Conservation (phyloP, 2,329 filamentous ascomycete genomes). For the Alternaria atra region DNA sequence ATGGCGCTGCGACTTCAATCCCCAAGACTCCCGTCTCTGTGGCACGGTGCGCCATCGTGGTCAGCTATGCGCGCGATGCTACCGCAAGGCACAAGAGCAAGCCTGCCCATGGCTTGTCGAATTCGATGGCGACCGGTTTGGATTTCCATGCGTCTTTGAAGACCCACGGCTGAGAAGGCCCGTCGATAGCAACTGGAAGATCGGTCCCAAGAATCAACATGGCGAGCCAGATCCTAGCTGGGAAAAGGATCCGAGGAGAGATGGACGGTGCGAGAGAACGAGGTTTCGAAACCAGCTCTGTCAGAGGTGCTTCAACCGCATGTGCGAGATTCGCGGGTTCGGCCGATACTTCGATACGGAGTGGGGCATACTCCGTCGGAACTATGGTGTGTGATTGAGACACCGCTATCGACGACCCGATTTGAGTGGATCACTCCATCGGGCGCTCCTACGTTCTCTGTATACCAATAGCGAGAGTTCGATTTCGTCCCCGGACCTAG, state of each 20-base stretch:
- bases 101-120: slow-evolving; percentile 28
- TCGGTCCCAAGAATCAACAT: slow-evolving; percentile 28
- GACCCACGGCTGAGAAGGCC: slow-evolving; percentile 23
- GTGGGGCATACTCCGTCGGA: slow-evolving; percentile 27
- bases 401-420: neutral
- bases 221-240: slow-evolving; percentile 29
- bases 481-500: neutral
- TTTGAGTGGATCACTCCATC: neutral
- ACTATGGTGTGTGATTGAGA: slow-evolving; percentile 13
- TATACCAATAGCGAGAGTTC: neutral
- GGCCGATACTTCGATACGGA: slow-evolving; percentile 33
- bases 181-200: slow-evolving; percentile 30
- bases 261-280: slow-evolving; percentile 30
- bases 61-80: slow-evolving; percentile 35
- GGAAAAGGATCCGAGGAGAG: slow-evolving; percentile 34
- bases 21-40: slow-evolving; percentile 28
- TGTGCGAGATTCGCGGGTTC: slow-evolving; percentile 36
- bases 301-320: slow-evolving; percentile 34
- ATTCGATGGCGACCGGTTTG: slow-evolving; percentile 33
- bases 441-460: neutral
- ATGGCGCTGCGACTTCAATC: slow-evolving; percentile 35
- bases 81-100: slow-evolving; percentile 29
- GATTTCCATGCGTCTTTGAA: slow-evolving; percentile 35
- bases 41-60: slow-evolving; percentile 32
- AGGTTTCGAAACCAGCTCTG: slow-evolving; percentile 30